These are phyloP conservation scores for Acanthamoeba healyi DNA, from an alignment of 208 protist species.

Conservation along the genomic window DNA sequence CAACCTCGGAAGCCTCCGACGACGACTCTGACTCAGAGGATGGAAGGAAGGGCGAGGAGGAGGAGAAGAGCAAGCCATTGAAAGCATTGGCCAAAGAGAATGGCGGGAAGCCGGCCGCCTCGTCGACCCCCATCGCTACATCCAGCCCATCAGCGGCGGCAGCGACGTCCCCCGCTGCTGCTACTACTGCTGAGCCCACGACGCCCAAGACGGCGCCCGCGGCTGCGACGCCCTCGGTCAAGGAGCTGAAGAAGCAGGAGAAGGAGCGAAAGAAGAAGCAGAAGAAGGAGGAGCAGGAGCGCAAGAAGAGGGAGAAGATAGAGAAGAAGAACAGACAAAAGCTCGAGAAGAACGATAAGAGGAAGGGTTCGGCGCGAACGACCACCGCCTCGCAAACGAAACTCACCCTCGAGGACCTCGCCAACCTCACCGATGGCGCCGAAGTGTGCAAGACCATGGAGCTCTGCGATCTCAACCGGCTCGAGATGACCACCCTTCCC, in stretches of 20 bases:
- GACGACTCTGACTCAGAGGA: slow-evolving; percentile 20
- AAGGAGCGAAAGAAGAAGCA: slow-evolving; percentile 47
- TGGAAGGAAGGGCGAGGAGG: background rate
- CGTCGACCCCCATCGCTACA: background rate
- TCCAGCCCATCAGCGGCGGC: background rate
- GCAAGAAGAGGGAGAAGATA: slow-evolving; percentile 49
- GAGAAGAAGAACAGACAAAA: slow-evolving; percentile 58
- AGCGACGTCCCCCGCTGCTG: no score
- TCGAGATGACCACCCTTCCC: slow-evolving; percentile 49
- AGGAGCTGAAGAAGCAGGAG: slow-evolving; percentile 59
- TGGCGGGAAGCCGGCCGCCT: background rate
- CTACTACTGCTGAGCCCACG: background rate
- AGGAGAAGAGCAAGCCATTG: slow-evolving; percentile 50
- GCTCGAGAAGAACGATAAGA: slow-evolving; percentile 25
- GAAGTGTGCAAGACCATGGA: slow-evolving; percentile 73
- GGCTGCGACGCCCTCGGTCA: background rate
- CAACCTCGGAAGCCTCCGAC: background rate
- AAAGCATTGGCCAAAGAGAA: slow-evolving; percentile 55
- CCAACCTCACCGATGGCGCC: slow-evolving; percentile 16
- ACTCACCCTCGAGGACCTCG: slow-evolving; percentile 42
- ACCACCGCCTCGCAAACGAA: slow-evolving; percentile 10
- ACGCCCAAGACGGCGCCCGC: background rate
- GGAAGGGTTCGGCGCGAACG: background rate
- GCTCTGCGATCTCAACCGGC: slow-evolving; percentile 61
- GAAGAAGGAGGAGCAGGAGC: slow-evolving; percentile 41